Conservation (phyloP, 2,329 filamentous ascomycete genomes). For the Alternaria burnsii region DNA sequence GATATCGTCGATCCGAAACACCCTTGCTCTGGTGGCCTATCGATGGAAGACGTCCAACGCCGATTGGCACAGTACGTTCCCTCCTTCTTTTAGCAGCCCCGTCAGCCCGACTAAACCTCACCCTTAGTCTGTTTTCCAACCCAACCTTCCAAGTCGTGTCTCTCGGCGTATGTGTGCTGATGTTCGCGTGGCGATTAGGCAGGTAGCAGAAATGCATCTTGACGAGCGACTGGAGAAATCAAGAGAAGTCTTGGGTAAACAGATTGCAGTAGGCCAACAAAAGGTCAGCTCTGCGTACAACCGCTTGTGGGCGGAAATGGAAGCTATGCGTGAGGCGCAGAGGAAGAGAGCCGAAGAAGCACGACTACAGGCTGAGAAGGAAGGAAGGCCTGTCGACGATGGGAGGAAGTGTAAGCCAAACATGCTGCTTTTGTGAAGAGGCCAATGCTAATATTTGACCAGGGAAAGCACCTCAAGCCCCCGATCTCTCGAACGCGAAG, state of each 20-base stretch:
- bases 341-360: slow-evolving; percentile 68
- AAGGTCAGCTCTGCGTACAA: slow-evolving; percentile 89
- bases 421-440: no score
- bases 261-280: slow-evolving; percentile 85
- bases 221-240: slow-evolving; percentile 89
- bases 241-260: slow-evolving; percentile 84
- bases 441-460: slow-evolving; percentile 2
- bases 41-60: slow-evolving; percentile 92
- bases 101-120: slow-evolving; percentile 35
- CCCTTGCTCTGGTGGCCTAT: slow-evolving; percentile 89
- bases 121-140: slow-evolving; percentile 40
- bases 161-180: slow-evolving; percentile 47
- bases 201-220: slow-evolving; percentile 91
- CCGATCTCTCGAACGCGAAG: slow-evolving; percentile 64
- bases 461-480: slow-evolving; percentile 44
- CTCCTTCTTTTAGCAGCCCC: slow-evolving; percentile 19
- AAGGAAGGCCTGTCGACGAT: slow-evolving; percentile 24
- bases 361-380: slow-evolving; percentile 51
- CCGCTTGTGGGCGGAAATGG: slow-evolving; percentile 89
- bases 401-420: slow-evolving; percentile 36
- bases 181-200: slow-evolving; percentile 56
- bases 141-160: slow-evolving; percentile 41
- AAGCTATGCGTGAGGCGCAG: slow-evolving; percentile 78
- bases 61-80: slow-evolving; percentile 72
- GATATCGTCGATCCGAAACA: slow-evolving; percentile 93